A percentile compares a stretch with the other conserved stretches of the same genome.
Conservation (phyloP, 768 basidiomycete genomes). For the Xerocomellus intermedius region DNA sequence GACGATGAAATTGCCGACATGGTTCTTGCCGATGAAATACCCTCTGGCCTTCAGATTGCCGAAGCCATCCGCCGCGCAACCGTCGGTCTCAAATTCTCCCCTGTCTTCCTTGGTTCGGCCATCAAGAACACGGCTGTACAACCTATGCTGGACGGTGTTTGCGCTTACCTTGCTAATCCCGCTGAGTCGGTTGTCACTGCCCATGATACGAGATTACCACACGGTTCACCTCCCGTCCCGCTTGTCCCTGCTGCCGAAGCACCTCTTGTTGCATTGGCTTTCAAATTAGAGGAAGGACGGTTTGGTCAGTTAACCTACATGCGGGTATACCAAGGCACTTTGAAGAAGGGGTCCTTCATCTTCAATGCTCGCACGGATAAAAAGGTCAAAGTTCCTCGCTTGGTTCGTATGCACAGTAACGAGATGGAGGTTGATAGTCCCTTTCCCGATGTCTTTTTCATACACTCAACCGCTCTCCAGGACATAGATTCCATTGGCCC, state of each 20-base stretch:
- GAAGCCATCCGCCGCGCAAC: slow-evolving; percentile 89
- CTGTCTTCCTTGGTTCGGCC: slow-evolving; percentile 95
- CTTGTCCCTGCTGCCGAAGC: slow-evolving; percentile 82
- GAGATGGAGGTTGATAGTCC: slow-evolving; percentile 85
- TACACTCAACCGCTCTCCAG: slow-evolving; percentile 36
- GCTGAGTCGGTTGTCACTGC: slow-evolving; percentile 76
- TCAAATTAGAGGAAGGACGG: slow-evolving; percentile 97
- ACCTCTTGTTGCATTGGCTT: slow-evolving; percentile 90
- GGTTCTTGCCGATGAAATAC: slow-evolving; percentile 79
- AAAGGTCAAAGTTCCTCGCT: slow-evolving; percentile 92
- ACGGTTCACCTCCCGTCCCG: slow-evolving; percentile 64
- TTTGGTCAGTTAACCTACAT: slow-evolving; percentile 99
- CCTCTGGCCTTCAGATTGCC: slow-evolving; percentile 70
- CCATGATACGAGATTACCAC: slow-evolving; percentile 73
- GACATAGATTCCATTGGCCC: slow-evolving; percentile 93
- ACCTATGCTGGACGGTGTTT: slow-evolving; percentile 90
- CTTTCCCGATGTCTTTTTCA: neutral
- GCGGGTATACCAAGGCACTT: slow-evolving; percentile 92
- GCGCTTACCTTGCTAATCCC: slow-evolving; percentile 91
- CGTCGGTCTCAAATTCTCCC: slow-evolving; percentile 84
- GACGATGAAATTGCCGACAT: slow-evolving; percentile 95
- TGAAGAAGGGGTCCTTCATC: slow-evolving; percentile 83
- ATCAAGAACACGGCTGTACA: slow-evolving; percentile 98
- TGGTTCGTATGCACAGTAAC: slow-evolving; percentile 97
- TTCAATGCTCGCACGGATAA: slow-evolving; percentile 94